Percentiles rank a stretch among this genome's conserved stretches.
These are phyloP conservation scores for Heliosperma pusillum DNA, from an alignment of 148 eudicot species.

Conservation along the genomic window DNA sequence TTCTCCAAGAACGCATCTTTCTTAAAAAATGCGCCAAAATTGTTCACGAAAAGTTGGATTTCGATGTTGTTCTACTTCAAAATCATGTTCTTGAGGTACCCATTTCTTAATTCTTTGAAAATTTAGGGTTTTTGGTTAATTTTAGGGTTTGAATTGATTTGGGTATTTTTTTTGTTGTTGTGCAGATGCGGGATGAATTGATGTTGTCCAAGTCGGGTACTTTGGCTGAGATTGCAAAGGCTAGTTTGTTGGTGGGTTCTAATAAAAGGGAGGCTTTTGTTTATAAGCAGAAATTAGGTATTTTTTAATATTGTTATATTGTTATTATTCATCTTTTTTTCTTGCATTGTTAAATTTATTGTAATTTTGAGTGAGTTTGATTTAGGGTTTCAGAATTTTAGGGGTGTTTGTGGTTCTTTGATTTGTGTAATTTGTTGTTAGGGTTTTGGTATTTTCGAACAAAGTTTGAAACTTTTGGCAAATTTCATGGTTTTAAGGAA, in stretches of 20 bases:
- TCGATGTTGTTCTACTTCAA: slow-evolving; percentile 26
- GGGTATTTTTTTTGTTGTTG: neutral
- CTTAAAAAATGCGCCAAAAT: slow-evolving; percentile 40
- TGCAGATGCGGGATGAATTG: slow-evolving; percentile 43
- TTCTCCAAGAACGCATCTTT: slow-evolving; percentile 29
- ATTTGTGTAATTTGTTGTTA: neutral
- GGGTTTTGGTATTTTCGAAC: neutral
- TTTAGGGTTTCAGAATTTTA: neutral
- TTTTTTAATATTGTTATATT: neutral
- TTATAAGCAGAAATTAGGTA: slow-evolving; percentile 47
- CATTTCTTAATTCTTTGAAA: neutral
- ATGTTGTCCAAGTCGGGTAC: slow-evolving; percentile 24
- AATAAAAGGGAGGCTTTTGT: slow-evolving; percentile 31
- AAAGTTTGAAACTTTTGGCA: neutral
- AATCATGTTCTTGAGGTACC: slow-evolving; percentile 44
- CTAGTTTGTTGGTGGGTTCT: slow-evolving; percentile 32
- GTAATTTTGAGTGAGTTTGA: neutral
- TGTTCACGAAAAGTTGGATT: slow-evolving; percentile 32
- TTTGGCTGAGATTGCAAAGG: slow-evolving; percentile 28
- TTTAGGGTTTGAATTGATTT: slow-evolving; percentile 16
- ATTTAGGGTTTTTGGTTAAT: neutral
- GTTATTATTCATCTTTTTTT: neutral
- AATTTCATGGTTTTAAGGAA: neutral
- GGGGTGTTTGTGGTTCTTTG: neutral
- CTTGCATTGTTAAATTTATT: neutral